These are phyloP conservation scores for Tricholoma hemisulphureum DNA, from an alignment of 768 basidiomycete species.

Conservation along the genomic window DNA sequence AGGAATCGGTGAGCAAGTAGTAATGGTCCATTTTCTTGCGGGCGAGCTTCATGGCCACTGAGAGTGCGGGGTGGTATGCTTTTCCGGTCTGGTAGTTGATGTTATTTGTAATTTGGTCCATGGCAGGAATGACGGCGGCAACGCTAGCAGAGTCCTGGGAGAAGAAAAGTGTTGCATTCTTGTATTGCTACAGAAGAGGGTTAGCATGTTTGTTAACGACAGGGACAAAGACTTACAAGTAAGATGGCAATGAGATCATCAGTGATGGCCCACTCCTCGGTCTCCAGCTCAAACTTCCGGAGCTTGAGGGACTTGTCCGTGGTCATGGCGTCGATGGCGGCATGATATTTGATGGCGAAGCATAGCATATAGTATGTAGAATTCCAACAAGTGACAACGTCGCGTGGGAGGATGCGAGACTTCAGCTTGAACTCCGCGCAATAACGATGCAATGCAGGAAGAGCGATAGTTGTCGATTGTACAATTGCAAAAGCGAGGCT, in stretches of 20 bases:
- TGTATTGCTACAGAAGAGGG: constrained; percentile 23
- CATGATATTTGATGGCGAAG: constrained; percentile 21
- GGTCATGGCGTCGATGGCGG: constrained; percentile 20
- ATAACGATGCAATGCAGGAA: constrained; percentile 26
- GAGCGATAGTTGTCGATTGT: constrained; percentile 26
- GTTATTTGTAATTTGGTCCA: too few relatives aligned
- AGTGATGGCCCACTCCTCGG: constrained; percentile 27
- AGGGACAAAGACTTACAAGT: constrained; percentile 15
- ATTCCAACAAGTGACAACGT: too few relatives aligned
- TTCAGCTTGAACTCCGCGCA: constrained; percentile 4
- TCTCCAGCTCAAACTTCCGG: constrained; percentile 13
- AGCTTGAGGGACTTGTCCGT: constrained; percentile 11
- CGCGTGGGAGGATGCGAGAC: background rate
- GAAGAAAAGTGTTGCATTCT: constrained; percentile 30
- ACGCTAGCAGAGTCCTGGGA: constrained; percentile 22
- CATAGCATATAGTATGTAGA: too few relatives aligned
- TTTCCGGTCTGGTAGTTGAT: too few relatives aligned
- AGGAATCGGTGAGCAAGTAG: constrained; percentile 24
- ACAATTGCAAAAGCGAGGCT: constrained; percentile 14
- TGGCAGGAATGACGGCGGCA: constrained; percentile 32
- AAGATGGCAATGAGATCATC: constrained; percentile 22
- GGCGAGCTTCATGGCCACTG: constrained; percentile 14
- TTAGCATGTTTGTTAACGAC: background rate
- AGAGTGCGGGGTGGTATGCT: constrained; percentile 18
- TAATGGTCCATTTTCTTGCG: constrained; percentile 25